phyloP scores from a whole-genome alignment of 129 eudicot genomes.

The Smallanthus sonchifolius region DNA sequence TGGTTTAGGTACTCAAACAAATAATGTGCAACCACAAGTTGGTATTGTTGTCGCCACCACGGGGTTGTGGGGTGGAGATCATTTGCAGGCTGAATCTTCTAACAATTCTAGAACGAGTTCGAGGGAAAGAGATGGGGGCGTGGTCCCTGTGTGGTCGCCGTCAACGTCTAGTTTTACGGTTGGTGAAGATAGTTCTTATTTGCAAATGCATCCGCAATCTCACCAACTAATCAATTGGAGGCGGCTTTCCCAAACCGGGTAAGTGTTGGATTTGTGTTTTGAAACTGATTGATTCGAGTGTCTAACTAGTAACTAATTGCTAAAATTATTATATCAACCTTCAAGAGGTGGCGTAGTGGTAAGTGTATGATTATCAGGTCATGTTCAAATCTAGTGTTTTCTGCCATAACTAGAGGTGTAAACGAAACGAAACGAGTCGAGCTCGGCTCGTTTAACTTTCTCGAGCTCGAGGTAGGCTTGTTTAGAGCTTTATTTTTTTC shows the following conservation, averaged over 20 bases:
- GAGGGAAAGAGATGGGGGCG: slow-evolving; percentile 72
- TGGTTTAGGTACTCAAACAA: slow-evolving; percentile 11
- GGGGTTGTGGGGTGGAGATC: slow-evolving; percentile 47
- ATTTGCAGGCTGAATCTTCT: slow-evolving; percentile 66
- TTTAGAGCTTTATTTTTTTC: no score
- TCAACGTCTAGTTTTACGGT: slow-evolving; percentile 47
- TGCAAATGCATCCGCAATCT: slow-evolving; percentile 78
- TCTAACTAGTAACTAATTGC: neutral
- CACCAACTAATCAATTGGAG: slow-evolving; percentile 70
- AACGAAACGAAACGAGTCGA: no score
- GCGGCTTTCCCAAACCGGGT: slow-evolving; percentile 84
- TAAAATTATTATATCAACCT: no score
- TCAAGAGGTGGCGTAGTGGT: neutral
- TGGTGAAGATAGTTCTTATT: slow-evolving; percentile 61
- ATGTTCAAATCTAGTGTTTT: no score
- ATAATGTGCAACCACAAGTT: slow-evolving; percentile 19
- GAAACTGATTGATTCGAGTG: neutral
- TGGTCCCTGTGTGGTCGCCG: slow-evolving; percentile 93
- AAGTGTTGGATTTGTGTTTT: slow-evolving; percentile 17
- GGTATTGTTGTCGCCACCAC: slow-evolving; percentile 18
- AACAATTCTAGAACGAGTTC: slow-evolving; percentile 36
- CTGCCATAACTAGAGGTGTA: no score
- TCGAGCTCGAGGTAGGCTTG: no score
- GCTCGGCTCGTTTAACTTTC: no score
- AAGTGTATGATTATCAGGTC: neutral